Evolutionary conservation across 768 basidiomycete species (phyloP).

Genomic region (Boletus vinaceobasis): DNA sequence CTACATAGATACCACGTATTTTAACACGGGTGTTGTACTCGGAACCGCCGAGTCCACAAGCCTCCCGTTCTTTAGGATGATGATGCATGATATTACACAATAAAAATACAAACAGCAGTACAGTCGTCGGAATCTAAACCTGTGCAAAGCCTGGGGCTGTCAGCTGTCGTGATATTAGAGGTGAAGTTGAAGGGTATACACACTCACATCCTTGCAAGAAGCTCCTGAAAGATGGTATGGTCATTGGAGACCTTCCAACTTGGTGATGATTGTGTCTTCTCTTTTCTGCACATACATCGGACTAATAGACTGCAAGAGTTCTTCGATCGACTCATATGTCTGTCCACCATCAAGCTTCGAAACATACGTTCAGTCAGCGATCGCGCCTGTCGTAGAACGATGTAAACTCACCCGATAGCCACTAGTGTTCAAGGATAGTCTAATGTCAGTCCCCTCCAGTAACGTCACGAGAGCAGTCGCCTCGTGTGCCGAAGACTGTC

Average conservation of each 20-base stretch:
- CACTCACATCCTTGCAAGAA: conserved; percentile 12
- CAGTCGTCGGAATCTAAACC: neutral
- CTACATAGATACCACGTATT: neutral
- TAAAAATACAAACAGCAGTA: conserved; percentile 10
- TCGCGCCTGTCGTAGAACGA: neutral
- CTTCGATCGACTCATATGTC: conserved; percentile 58
- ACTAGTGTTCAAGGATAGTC: conserved; percentile 45
- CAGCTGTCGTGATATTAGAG: neutral
- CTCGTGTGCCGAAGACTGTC: conserved; percentile 39
- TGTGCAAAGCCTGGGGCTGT: neutral
- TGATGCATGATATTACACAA: conserved; percentile 9
- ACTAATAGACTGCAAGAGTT: conserved; percentile 53
- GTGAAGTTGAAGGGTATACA: conserved; percentile 1
- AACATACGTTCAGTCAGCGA: conserved; percentile 13
- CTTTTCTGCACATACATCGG: conserved; percentile 47
- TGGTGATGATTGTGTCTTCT: conserved; percentile 46
- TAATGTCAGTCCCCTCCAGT: conserved; percentile 51
- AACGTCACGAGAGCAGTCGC: conserved; percentile 53
- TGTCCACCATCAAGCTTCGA: conserved; percentile 25
- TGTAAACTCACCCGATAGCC: conserved; percentile 52
- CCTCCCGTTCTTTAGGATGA: neutral
- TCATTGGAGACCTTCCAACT: conserved; percentile 43
- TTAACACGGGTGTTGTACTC: neutral
- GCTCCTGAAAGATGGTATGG: neutral
- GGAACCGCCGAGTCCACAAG: neutral